Percentiles rank a stretch among this genome's conserved stretches.
phyloP scores from a whole-genome alignment of 2,329 filamentous ascomycete species.

The Ophiostoma australiae region DNA sequence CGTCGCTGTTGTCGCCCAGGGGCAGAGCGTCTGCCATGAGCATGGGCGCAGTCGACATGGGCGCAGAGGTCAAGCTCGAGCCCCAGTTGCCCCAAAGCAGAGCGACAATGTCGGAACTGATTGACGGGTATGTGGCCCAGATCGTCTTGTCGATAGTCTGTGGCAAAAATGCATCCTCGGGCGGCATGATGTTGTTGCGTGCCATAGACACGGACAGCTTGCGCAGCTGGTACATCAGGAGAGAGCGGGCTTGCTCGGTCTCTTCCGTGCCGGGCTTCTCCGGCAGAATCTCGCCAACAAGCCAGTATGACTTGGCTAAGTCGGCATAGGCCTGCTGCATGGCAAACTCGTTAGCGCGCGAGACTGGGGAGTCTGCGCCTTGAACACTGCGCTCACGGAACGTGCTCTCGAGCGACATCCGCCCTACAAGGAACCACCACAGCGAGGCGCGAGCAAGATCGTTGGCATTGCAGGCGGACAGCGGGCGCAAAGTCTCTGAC shows the following conservation, averaged over 20 bases:
- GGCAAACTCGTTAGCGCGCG: constrained; percentile 49
- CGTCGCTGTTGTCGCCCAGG: constrained; percentile 65
- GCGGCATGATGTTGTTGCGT: constrained; percentile 71
- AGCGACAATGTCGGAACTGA: constrained; percentile 66
- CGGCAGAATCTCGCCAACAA: constrained; percentile 54
- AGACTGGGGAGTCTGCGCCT: constrained; percentile 41
- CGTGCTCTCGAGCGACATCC: constrained; percentile 66
- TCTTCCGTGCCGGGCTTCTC: constrained; percentile 47
- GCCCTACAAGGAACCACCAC: constrained; percentile 88
- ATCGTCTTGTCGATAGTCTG: constrained; percentile 75
- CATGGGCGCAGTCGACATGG: constrained; percentile 44
- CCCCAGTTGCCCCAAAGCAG: constrained; percentile 61
- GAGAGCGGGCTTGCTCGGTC: constrained; percentile 50
- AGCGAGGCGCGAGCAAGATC: constrained; percentile 68
- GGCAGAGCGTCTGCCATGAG: constrained; percentile 66
- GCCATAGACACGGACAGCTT: constrained; percentile 79
- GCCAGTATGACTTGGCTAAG: constrained; percentile 80
- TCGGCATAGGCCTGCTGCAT: constrained; percentile 78
- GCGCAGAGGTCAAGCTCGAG: constrained; percentile 46
- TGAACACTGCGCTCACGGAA: constrained; percentile 59
- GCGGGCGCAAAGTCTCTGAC: constrained; percentile 65
- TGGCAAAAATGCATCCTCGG: constrained; percentile 63
- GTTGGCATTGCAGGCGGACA: constrained; percentile 57
- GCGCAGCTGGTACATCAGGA: constrained; percentile 59
- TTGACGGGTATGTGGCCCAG: constrained; percentile 71